Conservation (phyloP, 768 basidiomycete genomes). For the Tulasnella calospora region DNA sequence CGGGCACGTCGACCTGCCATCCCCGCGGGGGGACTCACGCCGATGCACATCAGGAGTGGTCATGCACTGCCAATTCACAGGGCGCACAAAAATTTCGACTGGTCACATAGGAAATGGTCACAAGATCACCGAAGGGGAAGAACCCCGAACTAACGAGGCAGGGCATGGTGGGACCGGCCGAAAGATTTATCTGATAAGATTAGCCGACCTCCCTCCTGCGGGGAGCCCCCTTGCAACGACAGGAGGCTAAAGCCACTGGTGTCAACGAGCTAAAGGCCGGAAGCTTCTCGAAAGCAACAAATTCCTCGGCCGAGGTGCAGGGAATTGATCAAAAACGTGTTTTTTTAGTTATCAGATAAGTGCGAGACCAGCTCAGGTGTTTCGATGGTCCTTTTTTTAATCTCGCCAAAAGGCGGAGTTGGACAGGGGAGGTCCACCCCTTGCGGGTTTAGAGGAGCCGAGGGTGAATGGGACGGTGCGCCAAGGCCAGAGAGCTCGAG, state of each 20-base stretch:
- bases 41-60: background rate
- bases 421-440: too few species aligned
- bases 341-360: background rate
- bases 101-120: background rate
- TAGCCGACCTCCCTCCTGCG: background rate
- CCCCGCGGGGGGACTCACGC: background rate
- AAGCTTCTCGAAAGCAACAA: background rate
- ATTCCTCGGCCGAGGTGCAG: background rate
- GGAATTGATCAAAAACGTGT: background rate
- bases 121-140: background rate
- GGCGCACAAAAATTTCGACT: background rate
- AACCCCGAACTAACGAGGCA: background rate
- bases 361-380: background rate
- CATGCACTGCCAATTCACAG: background rate
- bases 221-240: background rate
- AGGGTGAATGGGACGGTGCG: background rate
- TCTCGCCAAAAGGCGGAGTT: too few species aligned
- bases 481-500: background rate
- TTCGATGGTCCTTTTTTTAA: background rate
- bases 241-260: background rate
- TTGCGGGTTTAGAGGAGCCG: background rate
- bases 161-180: background rate
- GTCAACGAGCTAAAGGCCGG: background rate
- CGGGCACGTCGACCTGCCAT: too few species aligned
- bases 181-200: conserved; percentile 5